Conservation (phyloP, 1,284 basidiomycete species). For the Volvariella surrecta region DNA sequence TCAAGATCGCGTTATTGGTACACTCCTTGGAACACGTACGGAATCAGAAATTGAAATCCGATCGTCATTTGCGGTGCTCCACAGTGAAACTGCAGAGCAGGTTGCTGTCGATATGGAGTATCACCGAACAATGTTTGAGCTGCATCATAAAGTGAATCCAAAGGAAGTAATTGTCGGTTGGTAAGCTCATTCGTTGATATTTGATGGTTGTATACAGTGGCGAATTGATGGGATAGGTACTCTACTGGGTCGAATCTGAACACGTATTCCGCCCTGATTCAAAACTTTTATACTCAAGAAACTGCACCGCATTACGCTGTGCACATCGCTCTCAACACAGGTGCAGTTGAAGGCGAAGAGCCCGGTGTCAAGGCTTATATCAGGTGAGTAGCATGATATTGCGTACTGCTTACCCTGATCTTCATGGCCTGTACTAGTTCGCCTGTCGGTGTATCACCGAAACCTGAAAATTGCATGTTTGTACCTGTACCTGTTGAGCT, state of each 20-base stretch:
- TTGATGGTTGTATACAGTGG: neutral
- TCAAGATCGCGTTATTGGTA: slow-evolving; percentile 92
- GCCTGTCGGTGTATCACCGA: slow-evolving; percentile 78
- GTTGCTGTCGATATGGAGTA: slow-evolving; percentile 96
- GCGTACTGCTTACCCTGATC: slow-evolving; percentile 3
- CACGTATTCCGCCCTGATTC: slow-evolving; percentile 95
- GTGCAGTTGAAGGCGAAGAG: slow-evolving; percentile 59
- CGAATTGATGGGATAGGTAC: slow-evolving; percentile 48
- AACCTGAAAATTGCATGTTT: slow-evolving; percentile 90
- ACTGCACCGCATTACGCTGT: slow-evolving; percentile 85
- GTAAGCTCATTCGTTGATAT: slow-evolving; percentile 35
- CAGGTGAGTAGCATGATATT: slow-evolving; percentile 54
- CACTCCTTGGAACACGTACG: slow-evolving; percentile 82
- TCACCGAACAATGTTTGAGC: slow-evolving; percentile 88
- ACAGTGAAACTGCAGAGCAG: slow-evolving; percentile 88
- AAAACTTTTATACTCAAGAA: slow-evolving; percentile 97
- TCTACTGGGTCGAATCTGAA: slow-evolving; percentile 87
- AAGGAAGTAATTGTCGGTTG: slow-evolving; percentile 89
- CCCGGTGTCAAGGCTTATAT: slow-evolving; percentile 86
- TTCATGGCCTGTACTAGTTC: slow-evolving; percentile 38
- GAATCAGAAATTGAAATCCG: slow-evolving; percentile 72
- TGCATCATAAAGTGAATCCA: slow-evolving; percentile 78
- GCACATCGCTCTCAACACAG: slow-evolving; percentile 90
- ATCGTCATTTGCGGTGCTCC: slow-evolving; percentile 82
- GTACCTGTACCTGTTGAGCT: slow-evolving; percentile 80